Conservation (phyloP, 2,329 filamentous ascomycete species). For the Colletotrichum higginsianum region DNA sequence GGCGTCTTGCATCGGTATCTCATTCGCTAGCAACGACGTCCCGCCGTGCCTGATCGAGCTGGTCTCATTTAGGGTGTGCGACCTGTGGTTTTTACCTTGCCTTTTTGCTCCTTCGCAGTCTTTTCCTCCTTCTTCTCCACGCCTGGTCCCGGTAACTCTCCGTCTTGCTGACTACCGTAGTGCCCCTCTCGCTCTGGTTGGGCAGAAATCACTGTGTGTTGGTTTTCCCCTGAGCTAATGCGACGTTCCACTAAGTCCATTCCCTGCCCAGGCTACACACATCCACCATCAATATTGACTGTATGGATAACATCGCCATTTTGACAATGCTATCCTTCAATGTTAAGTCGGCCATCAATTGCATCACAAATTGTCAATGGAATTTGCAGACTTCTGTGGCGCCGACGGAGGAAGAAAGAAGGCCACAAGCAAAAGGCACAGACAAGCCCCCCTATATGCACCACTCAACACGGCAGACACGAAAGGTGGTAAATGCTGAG, state of each 20-base stretch:
- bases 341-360: no score
- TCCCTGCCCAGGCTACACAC: background rate
- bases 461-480: background rate
- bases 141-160: constrained; percentile 1
- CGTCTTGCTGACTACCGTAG: background rate
- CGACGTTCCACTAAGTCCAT: background rate
- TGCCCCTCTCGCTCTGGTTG: constrained; percentile 11
- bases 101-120: background rate
- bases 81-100: no score
- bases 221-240: constrained; percentile 9
- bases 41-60: background rate
- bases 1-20: constrained; percentile 12
- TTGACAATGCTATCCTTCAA: no score
- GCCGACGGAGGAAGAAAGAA: no score
- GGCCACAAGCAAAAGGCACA: background rate
- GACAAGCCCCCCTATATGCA: background rate
- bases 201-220: constrained; percentile 14
- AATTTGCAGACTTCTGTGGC: no score
- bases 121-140: background rate
- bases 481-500: background rate
- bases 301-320: no score
- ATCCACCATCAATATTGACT: background rate
- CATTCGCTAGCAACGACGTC: constrained; percentile 20
- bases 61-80: background rate
- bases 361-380: no score